Percentiles rank a stretch among this genome's conserved stretches.
phyloP scores from a whole-genome alignment of 352 stramenopile species.

The Globisporangium camurandrum region DNA sequence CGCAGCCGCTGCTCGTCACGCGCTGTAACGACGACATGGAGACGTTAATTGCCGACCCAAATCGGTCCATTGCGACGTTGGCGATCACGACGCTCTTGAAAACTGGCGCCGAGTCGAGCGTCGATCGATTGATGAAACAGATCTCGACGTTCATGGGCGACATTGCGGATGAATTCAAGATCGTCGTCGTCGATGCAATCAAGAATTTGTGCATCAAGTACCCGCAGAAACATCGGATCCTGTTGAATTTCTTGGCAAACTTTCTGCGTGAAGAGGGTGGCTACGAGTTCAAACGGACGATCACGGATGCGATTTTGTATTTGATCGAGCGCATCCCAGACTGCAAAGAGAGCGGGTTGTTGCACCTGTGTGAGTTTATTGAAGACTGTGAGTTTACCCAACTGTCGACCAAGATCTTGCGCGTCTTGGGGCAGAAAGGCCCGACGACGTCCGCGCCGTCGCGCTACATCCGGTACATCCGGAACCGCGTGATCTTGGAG shows the following conservation, averaged over 20 bases:
- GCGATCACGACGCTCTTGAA: slow-evolving; percentile 99
- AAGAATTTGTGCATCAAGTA: slow-evolving; percentile 98
- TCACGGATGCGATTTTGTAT: slow-evolving; percentile 96
- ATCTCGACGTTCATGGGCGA: slow-evolving; percentile 98
- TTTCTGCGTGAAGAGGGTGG: slow-evolving; percentile 95
- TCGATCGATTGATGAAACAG: slow-evolving; percentile 96
- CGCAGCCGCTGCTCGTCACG: slow-evolving; percentile 92
- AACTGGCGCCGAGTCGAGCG: slow-evolving; percentile 94
- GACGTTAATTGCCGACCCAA: slow-evolving; percentile 94
- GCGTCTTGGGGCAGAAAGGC: slow-evolving; percentile 93
- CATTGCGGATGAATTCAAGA: slow-evolving; percentile 99
- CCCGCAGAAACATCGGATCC: slow-evolving; percentile 94
- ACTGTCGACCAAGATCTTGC: slow-evolving; percentile 91
- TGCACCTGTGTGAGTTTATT: slow-evolving; percentile 99
- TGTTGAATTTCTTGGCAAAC: slow-evolving; percentile 97
- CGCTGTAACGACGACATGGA: slow-evolving; percentile 99
- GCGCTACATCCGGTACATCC: slow-evolving; percentile 99
- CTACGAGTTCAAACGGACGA: slow-evolving; percentile 99
- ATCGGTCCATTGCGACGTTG: slow-evolving; percentile 97
- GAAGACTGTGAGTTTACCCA: slow-evolving; percentile 94
- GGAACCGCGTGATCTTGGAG: slow-evolving; percentile 99
- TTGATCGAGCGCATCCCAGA: slow-evolving; percentile 96
- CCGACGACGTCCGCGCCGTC: slow-evolving; percentile 91
- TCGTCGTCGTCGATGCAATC: slow-evolving; percentile 96
- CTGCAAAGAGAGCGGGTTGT: slow-evolving; percentile 94